Base-by-base conservation (phyloP, 192 early-diverging fungal genomes). In the Haplosporangium gracile region DNA sequence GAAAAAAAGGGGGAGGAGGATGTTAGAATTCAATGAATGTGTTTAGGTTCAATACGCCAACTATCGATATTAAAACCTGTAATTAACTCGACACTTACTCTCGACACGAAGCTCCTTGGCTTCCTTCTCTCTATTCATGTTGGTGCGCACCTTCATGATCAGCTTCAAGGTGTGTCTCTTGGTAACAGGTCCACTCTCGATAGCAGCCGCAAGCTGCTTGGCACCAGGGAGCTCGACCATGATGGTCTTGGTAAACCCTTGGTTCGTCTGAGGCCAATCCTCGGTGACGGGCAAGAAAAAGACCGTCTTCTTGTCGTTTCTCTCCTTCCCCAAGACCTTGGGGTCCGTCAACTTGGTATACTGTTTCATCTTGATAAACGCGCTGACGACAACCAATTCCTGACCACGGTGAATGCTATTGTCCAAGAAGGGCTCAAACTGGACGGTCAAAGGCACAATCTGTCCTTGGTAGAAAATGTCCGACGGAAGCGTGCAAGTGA, bases 71-170 rank as follows among this genome's bases (percentile, higher is more conserved):
- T 1, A 36, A 36, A 38, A 38, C 26, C 22, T 72, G 11, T 20
- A 77, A 47, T 22, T 5, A 55, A 63, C 32, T 65, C 1, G 29
- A 8, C 16, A 84, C 83, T 79, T 85, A 85, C 83, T 85, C 57
- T 85, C 78, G 34, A 76, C 55, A 43, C 78, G 32, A 18, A 85
- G 38, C 26, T 85, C 83, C 26, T 80, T 85, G 11, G 83, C 83
- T 26, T 85, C 78, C 34, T 70, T 72, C 11, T 74, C 82, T 0
- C 74, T 10, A 26, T 29, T 40, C 0, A 63, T 36, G 34, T 40
- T 76, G 10, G 83, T 79, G 15, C 74, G 49, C 38, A 85, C 77
- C 83, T 68, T 80, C 83, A 85, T 85, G 68, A 85, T 85, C 10
- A 85, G 42, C 74, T 85, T 85, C 39, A 85, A 70, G 60, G 73